These are phyloP conservation scores for Alnus rubra DNA, from an alignment of 306 rosid genomes.

Conservation along the genomic window DNA sequence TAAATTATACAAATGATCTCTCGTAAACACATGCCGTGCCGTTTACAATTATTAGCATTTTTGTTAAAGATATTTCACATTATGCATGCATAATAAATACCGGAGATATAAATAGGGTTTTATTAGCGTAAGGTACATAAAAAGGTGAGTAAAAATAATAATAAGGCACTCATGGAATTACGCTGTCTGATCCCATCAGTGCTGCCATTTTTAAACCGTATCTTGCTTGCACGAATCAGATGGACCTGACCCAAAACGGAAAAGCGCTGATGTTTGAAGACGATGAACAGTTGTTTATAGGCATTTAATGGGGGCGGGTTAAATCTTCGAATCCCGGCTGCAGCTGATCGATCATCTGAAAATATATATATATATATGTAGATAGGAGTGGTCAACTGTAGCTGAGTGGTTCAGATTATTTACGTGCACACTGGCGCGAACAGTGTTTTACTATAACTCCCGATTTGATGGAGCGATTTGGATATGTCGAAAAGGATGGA, in stretches of 20 bases:
- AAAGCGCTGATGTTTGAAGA: constrained; percentile 47
- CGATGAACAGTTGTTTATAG: background rate
- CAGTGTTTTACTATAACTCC: constrained; percentile 47
- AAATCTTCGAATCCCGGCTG: background rate
- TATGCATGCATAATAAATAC: no score
- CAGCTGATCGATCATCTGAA: background rate
- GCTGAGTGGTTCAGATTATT: constrained; percentile 46
- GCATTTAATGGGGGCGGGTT: background rate
- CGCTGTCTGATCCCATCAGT: background rate
- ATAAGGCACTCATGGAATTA: background rate
- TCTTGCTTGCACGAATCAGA: constrained; percentile 31
- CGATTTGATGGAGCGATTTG: constrained; percentile 67
- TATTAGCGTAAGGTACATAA: no score
- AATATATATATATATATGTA: background rate
- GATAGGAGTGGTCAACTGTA: constrained; percentile 22
- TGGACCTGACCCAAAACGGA: constrained; percentile 55
- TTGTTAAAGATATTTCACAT: no score
- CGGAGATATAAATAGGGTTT: no score
- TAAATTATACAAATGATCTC: no score
- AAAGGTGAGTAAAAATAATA: background rate
- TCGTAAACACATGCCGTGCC: no score
- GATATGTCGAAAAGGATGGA: constrained; percentile 34
- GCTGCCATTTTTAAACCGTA: constrained; percentile 31
- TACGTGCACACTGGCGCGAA: constrained; percentile 62
- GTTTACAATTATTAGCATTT: no score